Base-by-base conservation (phyloP, 371 early-diverging fungal species). In the Saksenaea vasiformis region DNA sequence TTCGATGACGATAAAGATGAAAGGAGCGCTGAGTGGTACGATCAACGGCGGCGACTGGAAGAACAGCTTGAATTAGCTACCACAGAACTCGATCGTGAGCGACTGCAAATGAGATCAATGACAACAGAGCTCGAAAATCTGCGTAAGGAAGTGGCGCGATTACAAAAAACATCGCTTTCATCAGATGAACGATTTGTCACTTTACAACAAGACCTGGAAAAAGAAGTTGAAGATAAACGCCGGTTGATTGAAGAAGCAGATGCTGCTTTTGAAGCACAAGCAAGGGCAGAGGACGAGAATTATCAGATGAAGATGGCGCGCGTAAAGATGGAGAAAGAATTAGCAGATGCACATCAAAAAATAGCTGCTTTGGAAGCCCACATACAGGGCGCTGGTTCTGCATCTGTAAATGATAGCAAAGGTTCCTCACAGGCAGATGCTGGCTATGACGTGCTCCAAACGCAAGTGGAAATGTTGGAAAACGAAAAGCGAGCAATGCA, bases 221-320 rank as follows among this genome's bases (percentile, higher is more conserved):
- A 69, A 19, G 80, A 79, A 44, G 35, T 79, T 1, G 13, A 58
- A 5, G 80, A 79, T 37, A 79, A 79, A 24, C 74, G 73, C 1
- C 71, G 75, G 14, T 36, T 79, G 34, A 77, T 74, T 35, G 80
- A 76, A 54, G 80, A 79, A 27, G 73, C 75, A 0, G 80, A 79
- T 56, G 68, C 68, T 27, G 77, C 77, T 0, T 74, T 76, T 65
- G 77, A 79, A 47, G 67, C 68, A n/a, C 80, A 77, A 44, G 68
- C 75, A 0, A 67, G 64, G 13, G 71, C 72, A 10, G 80, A 76
- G 44, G 77, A 76, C 31, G 77, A 79, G 51, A 67, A 73, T 35
- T 72, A 76, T 24, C 71, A 77, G 44, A 62, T 77, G 44, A 74
- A 73, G 36, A 44, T 77, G 61, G 67, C 73, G 1, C 68, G 64